phyloP scores from a whole-genome alignment of 2,329 filamentous ascomycete species.

The Geosmithia flava region DNA sequence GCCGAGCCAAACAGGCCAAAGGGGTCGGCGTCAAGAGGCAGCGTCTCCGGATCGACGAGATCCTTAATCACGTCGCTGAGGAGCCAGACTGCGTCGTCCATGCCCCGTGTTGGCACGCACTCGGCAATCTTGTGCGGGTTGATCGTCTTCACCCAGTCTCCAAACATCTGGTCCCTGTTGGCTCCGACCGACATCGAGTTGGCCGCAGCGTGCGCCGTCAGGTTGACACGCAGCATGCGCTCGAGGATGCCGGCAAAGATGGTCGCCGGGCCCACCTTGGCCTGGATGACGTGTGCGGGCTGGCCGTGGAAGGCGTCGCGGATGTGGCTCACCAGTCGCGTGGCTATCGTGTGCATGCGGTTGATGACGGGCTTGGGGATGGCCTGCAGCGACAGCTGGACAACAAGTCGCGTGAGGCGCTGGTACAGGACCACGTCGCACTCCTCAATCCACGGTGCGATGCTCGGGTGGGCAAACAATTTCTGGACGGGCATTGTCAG shows the following conservation, averaged over 20 bases:
- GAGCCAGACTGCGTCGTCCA: slow-evolving; percentile 54
- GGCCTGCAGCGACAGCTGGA: slow-evolving; percentile 79
- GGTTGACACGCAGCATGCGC: slow-evolving; percentile 80
- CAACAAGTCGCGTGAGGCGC: slow-evolving; percentile 88
- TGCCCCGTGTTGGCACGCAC: slow-evolving; percentile 46
- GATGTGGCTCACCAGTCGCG: slow-evolving; percentile 69
- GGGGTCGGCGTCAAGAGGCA: neutral
- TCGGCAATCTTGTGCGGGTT: slow-evolving; percentile 51
- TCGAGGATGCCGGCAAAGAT: slow-evolving; percentile 80
- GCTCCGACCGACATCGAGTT: slow-evolving; percentile 84
- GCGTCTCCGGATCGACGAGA: slow-evolving; percentile 41
- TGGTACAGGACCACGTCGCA: slow-evolving; percentile 95
- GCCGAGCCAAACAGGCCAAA: neutral
- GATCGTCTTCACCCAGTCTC: slow-evolving; percentile 69
- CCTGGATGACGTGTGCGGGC: slow-evolving; percentile 72
- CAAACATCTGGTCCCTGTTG: slow-evolving; percentile 90
- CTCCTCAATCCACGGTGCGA: slow-evolving; percentile 89
- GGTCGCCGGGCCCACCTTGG: slow-evolving; percentile 78
- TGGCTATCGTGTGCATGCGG: slow-evolving; percentile 76
- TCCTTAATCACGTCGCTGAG: slow-evolving; percentile 56
- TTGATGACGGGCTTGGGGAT: slow-evolving; percentile 80
- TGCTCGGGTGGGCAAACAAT: slow-evolving; percentile 65
- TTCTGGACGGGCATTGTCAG: slow-evolving; percentile 95
- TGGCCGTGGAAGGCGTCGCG: slow-evolving; percentile 75
- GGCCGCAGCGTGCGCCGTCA: slow-evolving; percentile 85